Evolutionary conservation across 208 protist species (phyloP).

Genomic region (Leishmania turanica): DNA sequence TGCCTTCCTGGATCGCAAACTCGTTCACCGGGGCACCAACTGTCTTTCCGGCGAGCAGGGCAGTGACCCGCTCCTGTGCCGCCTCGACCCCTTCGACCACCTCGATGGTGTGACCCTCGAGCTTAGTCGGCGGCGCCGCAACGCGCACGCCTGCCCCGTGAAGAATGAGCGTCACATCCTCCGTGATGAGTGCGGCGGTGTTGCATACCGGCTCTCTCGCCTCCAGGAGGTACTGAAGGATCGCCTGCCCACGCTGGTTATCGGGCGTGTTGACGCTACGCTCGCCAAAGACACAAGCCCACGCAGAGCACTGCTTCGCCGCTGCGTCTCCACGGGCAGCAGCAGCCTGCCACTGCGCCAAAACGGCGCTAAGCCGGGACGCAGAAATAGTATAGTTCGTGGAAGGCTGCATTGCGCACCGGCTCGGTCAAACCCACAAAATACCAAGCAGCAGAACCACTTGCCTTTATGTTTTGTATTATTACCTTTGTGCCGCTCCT

Average conservation of each 20-base stretch:
- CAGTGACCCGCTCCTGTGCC: constrained; percentile 15
- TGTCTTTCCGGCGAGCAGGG: constrained; percentile 34
- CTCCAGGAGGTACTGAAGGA: constrained; percentile 83
- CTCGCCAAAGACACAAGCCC: constrained; percentile 69
- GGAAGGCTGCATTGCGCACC: constrained; percentile 9
- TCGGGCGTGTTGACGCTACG: constrained; percentile 66
- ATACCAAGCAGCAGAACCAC: background rate
- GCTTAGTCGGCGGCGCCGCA: constrained; percentile 16
- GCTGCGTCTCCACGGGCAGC: constrained; percentile 28
- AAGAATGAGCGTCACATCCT: constrained; percentile 44
- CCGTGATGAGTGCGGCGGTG: constrained; percentile 52
- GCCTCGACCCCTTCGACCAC: constrained; percentile 19
- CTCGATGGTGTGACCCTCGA: constrained; percentile 18
- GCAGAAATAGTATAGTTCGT: constrained; percentile 44
- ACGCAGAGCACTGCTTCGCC: constrained; percentile 37
- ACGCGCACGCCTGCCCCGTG: constrained; percentile 32
- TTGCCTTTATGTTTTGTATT: background rate
- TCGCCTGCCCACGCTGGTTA: constrained; percentile 82
- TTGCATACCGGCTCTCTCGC: constrained; percentile 48
- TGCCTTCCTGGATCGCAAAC: constrained; percentile 74
- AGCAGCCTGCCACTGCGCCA: constrained; percentile 45
- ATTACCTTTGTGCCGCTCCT: background rate
- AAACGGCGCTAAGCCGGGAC: constrained; percentile 35
- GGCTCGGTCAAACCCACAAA: background rate
- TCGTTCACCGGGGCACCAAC: constrained; percentile 73